A percentile compares a stretch with the other conserved stretches of the same genome.
Evolutionary conservation across 371 early-diverging fungal species (phyloP).

Genomic region (Mortierella sp.): DNA sequence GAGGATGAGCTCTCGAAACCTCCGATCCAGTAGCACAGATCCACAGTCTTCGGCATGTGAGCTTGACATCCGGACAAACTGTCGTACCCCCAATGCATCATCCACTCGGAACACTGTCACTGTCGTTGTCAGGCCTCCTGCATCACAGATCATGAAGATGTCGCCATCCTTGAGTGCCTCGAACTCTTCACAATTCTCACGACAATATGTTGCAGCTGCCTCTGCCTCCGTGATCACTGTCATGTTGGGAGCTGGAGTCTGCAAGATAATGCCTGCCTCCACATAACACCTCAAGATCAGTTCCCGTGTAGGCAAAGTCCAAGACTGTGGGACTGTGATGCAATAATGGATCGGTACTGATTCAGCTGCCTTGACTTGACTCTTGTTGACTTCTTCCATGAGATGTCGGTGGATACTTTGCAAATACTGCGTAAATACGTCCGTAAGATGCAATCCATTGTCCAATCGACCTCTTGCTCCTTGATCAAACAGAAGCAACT

Average conservation of each 20-base stretch:
- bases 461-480: constrained; percentile 37
- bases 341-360: constrained; percentile 44
- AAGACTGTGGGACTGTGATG: constrained; percentile 42
- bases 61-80: constrained; percentile 43
- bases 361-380: constrained; percentile 38
- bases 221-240: constrained; percentile 46
- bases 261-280: constrained; percentile 36
- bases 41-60: constrained; percentile 46
- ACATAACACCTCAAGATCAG: constrained; percentile 42
- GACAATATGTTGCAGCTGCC: constrained; percentile 48
- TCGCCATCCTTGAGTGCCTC: constrained; percentile 44
- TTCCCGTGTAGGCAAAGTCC: constrained; percentile 44
- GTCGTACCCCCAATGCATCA: constrained; percentile 34
- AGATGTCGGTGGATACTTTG: constrained; percentile 37
- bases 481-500: constrained; percentile 40
- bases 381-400: constrained; percentile 47
- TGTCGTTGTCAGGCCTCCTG: constrained; percentile 37
- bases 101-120: constrained; percentile 43
- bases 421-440: constrained; percentile 38
- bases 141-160: constrained; percentile 55
- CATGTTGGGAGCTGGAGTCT: constrained; percentile 43
- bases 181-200: constrained; percentile 46
- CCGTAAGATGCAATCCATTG: constrained; percentile 35
- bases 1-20: constrained; percentile 26
- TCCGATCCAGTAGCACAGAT: constrained; percentile 32